phyloP scores from a whole-genome alignment of 2,329 filamentous ascomycete genomes.

The Fusarium temperatum region DNA sequence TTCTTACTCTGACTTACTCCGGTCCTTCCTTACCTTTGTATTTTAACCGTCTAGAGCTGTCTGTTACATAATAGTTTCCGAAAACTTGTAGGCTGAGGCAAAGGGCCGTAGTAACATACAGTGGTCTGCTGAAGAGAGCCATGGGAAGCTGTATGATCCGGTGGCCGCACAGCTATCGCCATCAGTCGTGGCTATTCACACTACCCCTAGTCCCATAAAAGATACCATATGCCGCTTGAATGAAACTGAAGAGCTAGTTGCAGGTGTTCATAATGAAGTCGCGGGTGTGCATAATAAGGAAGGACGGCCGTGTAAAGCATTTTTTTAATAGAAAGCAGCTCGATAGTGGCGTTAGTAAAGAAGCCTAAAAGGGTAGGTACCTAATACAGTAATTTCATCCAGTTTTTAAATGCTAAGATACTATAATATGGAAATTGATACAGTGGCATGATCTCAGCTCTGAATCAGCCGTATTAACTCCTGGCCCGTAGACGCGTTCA shows the following conservation, averaged over 20 bases:
- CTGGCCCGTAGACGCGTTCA: neutral
- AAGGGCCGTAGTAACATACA: neutral
- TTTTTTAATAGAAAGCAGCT: neutral
- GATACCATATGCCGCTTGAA: neutral
- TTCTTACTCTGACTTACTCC: neutral
- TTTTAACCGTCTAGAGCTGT: neutral
- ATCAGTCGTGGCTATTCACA: neutral
- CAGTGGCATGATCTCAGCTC: too few species aligned
- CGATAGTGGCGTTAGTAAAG: neutral
- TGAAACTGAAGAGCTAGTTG: neutral
- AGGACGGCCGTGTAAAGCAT: neutral
- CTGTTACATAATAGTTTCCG: neutral
- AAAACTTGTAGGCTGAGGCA: neutral
- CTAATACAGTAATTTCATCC: neutral
- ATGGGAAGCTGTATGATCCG: neutral
- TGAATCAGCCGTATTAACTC: neutral
- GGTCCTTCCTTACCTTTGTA: neutral
- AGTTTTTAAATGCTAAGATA: too few species aligned
- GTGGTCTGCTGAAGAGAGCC: neutral
- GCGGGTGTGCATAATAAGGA: neutral
- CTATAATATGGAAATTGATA: too few species aligned
- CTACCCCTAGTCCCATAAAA: neutral
- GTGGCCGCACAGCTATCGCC: neutral
- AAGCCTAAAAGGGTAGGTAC: neutral
- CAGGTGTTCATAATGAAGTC: neutral